phyloP scores from a whole-genome alignment of 75 land plant genomes.

The Sequoiadendron giganteum region DNA sequence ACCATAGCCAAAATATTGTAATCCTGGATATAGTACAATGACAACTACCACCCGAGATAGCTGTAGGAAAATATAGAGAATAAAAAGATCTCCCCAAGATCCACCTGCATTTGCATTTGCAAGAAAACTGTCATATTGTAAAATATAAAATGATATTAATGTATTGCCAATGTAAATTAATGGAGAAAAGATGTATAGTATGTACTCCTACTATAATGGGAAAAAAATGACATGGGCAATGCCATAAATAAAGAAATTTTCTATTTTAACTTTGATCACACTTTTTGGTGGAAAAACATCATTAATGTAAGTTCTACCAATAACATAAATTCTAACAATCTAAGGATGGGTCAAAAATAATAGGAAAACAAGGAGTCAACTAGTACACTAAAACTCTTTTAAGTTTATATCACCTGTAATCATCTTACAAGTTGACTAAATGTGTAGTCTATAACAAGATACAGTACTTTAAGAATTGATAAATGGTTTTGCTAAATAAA shows the following conservation, averaged over 20 bases:
- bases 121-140: not conserved
- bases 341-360: not conserved
- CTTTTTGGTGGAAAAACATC: not conserved
- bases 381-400: not conserved
- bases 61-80: slow-evolving; percentile 81
- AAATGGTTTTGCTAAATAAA: not conserved
- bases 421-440: not conserved
- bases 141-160: slow-evolving; percentile 5
- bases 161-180: not conserved
- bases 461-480: not conserved
- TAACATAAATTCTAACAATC: not conserved
- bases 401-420: not conserved
- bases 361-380: not conserved
- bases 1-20: slow-evolving; percentile 89
- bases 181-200: not conserved
- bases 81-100: slow-evolving; percentile 78
- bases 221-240: not conserved
- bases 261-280: not conserved
- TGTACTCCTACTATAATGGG: not conserved
- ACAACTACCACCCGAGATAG: slow-evolving; percentile 77
- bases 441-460: not conserved
- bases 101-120: slow-evolving; percentile 44
- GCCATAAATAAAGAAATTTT: not conserved
- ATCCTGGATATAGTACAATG: slow-evolving; percentile 62
- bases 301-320: not conserved